Percentiles rank a stretch among this genome's conserved stretches.
These are phyloP conservation scores for Nakazawaea peltata DNA, from an alignment of 805 yeast genomes.

Conservation along the genomic window DNA sequence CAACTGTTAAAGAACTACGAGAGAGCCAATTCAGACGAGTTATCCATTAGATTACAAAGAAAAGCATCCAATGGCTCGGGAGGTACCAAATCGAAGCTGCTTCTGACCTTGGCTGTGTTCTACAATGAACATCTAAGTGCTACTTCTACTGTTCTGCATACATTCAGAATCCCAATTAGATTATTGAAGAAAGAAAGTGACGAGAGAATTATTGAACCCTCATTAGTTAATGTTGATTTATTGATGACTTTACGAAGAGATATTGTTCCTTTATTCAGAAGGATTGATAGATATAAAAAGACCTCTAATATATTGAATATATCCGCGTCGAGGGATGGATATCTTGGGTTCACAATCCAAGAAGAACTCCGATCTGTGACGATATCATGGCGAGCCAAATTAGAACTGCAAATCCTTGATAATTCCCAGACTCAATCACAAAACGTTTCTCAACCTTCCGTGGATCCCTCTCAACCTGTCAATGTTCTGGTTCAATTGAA, in stretches of 20 bases:
- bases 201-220: conserved; percentile 54
- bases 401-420: conserved; percentile 33
- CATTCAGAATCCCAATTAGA: conserved; percentile 65
- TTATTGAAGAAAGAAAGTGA: conserved; percentile 49
- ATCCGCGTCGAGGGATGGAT: conserved; percentile 40
- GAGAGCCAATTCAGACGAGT: conserved; percentile 39
- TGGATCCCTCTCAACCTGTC: too few species aligned
- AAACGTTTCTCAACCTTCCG: conserved; percentile 7
- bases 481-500: conserved; percentile 45
- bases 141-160: conserved; percentile 46
- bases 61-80: conserved; percentile 22
- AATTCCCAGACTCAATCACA: conserved; percentile 9
- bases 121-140: conserved; percentile 38
- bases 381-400: conserved; percentile 49
- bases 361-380: conserved; percentile 50
- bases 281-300: conserved; percentile 60
- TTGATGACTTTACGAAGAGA: conserved; percentile 44
- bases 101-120: conserved; percentile 47
- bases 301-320: conserved; percentile 43
- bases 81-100: conserved; percentile 19
- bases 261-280: conserved; percentile 43
- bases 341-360: conserved; percentile 41
- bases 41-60: conserved; percentile 44
- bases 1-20: conserved; percentile 54
- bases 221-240: conserved; percentile 43